Evolutionary conservation across 805 yeast species (phyloP), one percentile per base, ranked within the genome.

Genomic region (Wickerhamomyces chaumierensis): DNA sequence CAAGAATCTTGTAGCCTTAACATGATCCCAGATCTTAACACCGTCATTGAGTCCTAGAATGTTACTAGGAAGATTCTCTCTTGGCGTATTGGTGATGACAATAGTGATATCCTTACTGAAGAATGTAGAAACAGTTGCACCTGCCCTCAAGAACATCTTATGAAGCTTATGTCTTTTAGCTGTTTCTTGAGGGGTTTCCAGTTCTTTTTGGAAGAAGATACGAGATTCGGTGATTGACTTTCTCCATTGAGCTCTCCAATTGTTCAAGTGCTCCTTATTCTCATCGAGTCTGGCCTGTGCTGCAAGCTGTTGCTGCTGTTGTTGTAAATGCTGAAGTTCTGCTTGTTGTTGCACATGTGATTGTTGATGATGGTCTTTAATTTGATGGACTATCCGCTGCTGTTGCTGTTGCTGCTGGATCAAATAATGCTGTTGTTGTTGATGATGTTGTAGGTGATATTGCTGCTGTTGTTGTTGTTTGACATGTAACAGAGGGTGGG

Each of bases 1-100:
- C 56, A 87, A 67, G 52, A 88, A 88, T 37, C 95, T 63, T 50
- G 77, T 71, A 2, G 88, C 86, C 57, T 88, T 90, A 40, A 85
- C 94, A 50, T 74, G 78, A 31, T 80, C 75, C 96, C 96, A 90
- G 18, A 88, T 81, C 56, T 88, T 85, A n/a, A 49, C 27, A 13
- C 31, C 33, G 25, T 32, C 34, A 31, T 33, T 31, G 41, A 34
- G 23, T n/a, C 25, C 31, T 44, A 57, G 81, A 72, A 65, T 85
- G 75, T 55, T 88, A 53, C 78, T 73, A 12, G 55, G 65, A 32
- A 48, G 53, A 43, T 45, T 50, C 68, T 45, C 49, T 66, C 55
- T 63, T 62, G 36, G 67, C 42, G 95, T 67, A 46, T 78, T 68
- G 13, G 92, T 76, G 18, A 90, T 73, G 20, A 90, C 87, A 38